A percentile compares a stretch with the other conserved stretches of the same genome.
Conservation (phyloP, 495 filamentous ascomycete genomes). For the Geopyxis carbonaria region DNA sequence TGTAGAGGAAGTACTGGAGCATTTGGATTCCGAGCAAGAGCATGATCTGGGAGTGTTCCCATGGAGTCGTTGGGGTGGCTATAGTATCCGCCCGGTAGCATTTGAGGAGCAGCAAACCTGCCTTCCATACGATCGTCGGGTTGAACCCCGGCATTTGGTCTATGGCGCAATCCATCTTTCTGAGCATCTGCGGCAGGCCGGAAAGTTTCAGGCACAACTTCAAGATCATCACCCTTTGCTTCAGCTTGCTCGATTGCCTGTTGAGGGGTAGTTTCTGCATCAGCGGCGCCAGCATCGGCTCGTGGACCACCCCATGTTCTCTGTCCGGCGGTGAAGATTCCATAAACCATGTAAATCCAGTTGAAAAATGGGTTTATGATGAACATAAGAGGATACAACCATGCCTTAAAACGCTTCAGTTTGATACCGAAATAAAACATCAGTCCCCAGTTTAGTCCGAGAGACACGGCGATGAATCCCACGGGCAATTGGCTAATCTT, state of each 20-base stretch:
- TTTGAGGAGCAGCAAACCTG: slow-evolving; percentile 45
- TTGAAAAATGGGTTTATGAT: slow-evolving; percentile 93
- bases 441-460: slow-evolving; percentile 84
- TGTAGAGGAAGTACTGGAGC: slow-evolving; percentile 37
- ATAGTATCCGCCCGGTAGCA: slow-evolving; percentile 44
- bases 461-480: slow-evolving; percentile 87
- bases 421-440: slow-evolving; percentile 92
- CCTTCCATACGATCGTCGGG: slow-evolving; percentile 61
- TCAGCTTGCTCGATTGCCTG: slow-evolving; percentile 69
- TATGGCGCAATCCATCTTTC: slow-evolving; percentile 27
- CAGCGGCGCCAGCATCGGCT: slow-evolving; percentile 76
- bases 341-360: slow-evolving; percentile 90
- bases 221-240: slow-evolving; percentile 72
- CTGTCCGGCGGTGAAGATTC: slow-evolving; percentile 80
- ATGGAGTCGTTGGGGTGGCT: slow-evolving; percentile 45
- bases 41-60: slow-evolving; percentile 31
- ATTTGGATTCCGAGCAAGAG: slow-evolving; percentile 32
- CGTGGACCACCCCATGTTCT: slow-evolving; percentile 93
- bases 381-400: slow-evolving; percentile 94
- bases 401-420: slow-evolving; percentile 77
- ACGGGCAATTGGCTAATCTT: slow-evolving; percentile 63
- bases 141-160: slow-evolving; percentile 37
- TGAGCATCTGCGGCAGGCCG: slow-evolving; percentile 48
- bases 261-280: slow-evolving; percentile 58
- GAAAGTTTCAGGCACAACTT: slow-evolving; percentile 81